A percentile compares a stretch with the other conserved stretches of the same genome.
Evolutionary conservation across 1,284 basidiomycete species (phyloP).

Genomic region (Ceratobasidium sp.): DNA sequence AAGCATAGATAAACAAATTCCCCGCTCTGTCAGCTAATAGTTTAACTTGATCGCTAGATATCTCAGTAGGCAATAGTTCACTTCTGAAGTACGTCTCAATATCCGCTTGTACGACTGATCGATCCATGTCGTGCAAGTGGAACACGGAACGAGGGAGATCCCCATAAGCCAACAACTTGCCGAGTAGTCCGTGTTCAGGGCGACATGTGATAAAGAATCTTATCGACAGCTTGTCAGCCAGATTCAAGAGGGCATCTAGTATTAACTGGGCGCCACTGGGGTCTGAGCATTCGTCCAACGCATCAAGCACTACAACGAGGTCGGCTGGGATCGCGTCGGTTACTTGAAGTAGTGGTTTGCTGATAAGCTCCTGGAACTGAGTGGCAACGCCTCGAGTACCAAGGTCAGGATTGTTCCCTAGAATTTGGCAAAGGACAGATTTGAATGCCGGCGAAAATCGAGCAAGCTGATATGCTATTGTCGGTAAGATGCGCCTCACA

Average conservation of each 20-base stretch:
- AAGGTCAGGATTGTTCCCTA: not conserved
- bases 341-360: not conserved
- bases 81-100: not conserved
- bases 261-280: not conserved
- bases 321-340: not conserved
- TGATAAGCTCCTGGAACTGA: not conserved
- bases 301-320: conserved; percentile 25
- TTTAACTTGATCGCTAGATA: not conserved
- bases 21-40: not conserved
- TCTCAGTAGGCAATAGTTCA: not conserved
- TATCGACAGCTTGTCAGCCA: not conserved
- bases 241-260: not conserved
- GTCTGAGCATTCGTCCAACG: conserved; percentile 22
- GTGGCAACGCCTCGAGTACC: not conserved
- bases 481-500: not conserved
- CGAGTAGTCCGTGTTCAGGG: not conserved
- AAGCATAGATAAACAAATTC: conserved; percentile 22
- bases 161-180: not conserved
- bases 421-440: not conserved
- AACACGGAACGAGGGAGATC: not conserved
- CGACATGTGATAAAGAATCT: conserved; percentile 17
- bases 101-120: not conserved
- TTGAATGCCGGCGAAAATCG: not conserved
- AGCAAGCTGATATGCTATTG: conserved; percentile 4
- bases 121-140: not conserved